These are phyloP conservation scores for Neofusicoccum parvum DNA, from an alignment of 2,329 filamentous ascomycete species.

Conservation along the genomic window DNA sequence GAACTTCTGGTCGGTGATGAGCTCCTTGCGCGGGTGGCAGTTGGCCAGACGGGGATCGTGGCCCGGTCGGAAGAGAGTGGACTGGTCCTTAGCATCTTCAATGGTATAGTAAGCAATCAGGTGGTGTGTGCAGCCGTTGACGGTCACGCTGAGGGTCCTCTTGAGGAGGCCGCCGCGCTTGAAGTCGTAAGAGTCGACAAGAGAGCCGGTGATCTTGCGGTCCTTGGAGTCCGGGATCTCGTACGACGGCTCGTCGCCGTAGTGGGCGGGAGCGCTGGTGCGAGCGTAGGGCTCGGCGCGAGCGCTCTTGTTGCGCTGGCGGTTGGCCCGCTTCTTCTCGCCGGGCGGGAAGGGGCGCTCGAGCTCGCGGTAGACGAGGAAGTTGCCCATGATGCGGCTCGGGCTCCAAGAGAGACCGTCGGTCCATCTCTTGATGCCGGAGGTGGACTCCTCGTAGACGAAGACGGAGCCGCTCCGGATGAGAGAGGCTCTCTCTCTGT, in stretches of 20 bases:
- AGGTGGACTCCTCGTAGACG: conserved; percentile 88
- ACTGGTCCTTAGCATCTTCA: conserved; percentile 63
- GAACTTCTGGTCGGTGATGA: conserved; percentile 20
- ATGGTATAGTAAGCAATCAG: conserved; percentile 87
- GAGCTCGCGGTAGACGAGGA: conserved; percentile 82
- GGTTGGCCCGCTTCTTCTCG: conserved; percentile 82
- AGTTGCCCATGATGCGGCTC: conserved; percentile 81
- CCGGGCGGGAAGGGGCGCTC: conserved; percentile 76
- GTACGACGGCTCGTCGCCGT: conserved; percentile 4
- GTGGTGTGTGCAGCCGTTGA: conserved; percentile 76
- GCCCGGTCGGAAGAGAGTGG: conserved; percentile 12
- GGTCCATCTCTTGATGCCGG: conserved; percentile 92
- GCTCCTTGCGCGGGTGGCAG: conserved; percentile 20
- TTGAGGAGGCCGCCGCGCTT: conserved; percentile 82
- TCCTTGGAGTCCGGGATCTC: conserved; percentile 47
- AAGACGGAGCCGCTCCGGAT: conserved; percentile 82
- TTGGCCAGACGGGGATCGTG: conserved; percentile 13
- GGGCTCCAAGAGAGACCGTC: conserved; percentile 91
- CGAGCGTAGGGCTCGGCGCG: conserved; percentile 56
- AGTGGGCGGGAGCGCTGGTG: not conserved
- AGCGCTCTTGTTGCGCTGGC: conserved; percentile 39
- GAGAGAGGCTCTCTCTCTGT: conserved; percentile 74
- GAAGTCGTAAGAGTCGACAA: conserved; percentile 89
- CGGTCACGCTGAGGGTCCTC: conserved; percentile 85
- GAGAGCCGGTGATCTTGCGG: conserved; percentile 72